These are phyloP conservation scores for Coemansia erecta DNA, from an alignment of 192 early-diverging fungal genomes.

Conservation along the genomic window DNA sequence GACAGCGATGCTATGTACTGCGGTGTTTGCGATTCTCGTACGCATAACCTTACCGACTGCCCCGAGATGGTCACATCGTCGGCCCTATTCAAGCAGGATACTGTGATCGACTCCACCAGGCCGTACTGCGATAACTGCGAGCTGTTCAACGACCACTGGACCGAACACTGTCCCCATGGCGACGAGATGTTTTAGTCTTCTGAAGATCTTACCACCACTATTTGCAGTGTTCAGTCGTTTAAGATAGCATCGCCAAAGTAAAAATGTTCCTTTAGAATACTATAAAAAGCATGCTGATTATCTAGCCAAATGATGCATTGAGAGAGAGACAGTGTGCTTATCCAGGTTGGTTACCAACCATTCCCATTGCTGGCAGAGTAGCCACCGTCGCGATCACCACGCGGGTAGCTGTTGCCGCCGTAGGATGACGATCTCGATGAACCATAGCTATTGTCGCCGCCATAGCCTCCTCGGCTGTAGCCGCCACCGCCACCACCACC, in stretches of 20 bases:
- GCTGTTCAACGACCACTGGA: slow-evolving; percentile 65
- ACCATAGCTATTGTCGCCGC: slow-evolving; percentile 23
- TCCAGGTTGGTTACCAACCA: slow-evolving; percentile 1
- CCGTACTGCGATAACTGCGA: slow-evolving; percentile 80
- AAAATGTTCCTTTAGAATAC: too few relatives aligned
- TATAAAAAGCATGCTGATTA: neutral
- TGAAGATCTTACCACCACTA: too few relatives aligned
- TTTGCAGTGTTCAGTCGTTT: too few relatives aligned
- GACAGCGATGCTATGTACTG: slow-evolving; percentile 55
- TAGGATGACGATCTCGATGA: slow-evolving; percentile 36
- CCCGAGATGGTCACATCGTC: slow-evolving; percentile 19
- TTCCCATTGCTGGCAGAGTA: slow-evolving; percentile 1
- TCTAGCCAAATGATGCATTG: neutral
- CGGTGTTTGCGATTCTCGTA: slow-evolving; percentile 66
- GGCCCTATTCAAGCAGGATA: slow-evolving; percentile 34
- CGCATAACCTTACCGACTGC: slow-evolving; percentile 65
- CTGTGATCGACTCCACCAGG: slow-evolving; percentile 25
- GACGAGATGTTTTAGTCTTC: slow-evolving; percentile 63
- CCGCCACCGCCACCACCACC: slow-evolving; percentile 20
- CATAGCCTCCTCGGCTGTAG: slow-evolving; percentile 20
- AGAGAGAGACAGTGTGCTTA: too few relatives aligned
- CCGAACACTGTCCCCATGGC: slow-evolving; percentile 68
- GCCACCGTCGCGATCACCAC: slow-evolving; percentile 21
- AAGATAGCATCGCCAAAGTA: too few relatives aligned
- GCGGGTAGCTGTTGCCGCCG: slow-evolving; percentile 21